Conservation (phyloP, 768 basidiomycete species). For the Russula virescens region DNA sequence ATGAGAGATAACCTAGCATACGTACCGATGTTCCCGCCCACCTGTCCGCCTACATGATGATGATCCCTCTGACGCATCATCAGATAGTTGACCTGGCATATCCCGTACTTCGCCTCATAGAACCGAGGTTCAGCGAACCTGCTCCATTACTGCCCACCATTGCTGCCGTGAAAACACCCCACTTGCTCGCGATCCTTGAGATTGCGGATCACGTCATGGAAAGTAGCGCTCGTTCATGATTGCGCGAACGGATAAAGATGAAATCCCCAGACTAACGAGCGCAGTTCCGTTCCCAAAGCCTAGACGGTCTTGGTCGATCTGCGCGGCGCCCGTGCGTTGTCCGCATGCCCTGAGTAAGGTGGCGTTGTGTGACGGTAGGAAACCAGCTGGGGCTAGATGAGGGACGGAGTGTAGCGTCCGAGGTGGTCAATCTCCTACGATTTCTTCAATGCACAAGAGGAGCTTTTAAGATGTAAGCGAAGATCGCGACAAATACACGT, state of each 20-base stretch:
- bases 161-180: conserved; percentile 7
- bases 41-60: background rate
- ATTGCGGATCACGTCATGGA: conserved; percentile 25
- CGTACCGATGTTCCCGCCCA: background rate
- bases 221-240: conserved; percentile 32
- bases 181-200: conserved; percentile 26
- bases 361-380: conserved; percentile 47
- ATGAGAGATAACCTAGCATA: background rate
- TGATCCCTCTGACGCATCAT: conserved; percentile 32
- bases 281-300: conserved; percentile 86
- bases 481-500: conserved; percentile 32
- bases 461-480: conserved; percentile 52
- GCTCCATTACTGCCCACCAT: conserved; percentile 42
- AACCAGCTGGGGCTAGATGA: conserved; percentile 44
- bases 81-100: conserved; percentile 73
- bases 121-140: conserved; percentile 61
- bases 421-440: conserved; percentile 27
- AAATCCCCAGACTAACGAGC: conserved; percentile 63
- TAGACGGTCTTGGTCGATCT: conserved; percentile 31
- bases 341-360: conserved; percentile 36
- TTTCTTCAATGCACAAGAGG: conserved; percentile 43
- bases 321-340: too few relatives aligned
- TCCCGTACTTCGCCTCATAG: conserved; percentile 72
- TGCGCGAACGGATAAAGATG: conserved; percentile 36
- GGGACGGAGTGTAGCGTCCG: conserved; percentile 31